Percentiles rank a stretch among this genome's conserved stretches.
Evolutionary conservation across 768 basidiomycete genomes (phyloP).

Genomic region (Rossbeevera mucosa): DNA sequence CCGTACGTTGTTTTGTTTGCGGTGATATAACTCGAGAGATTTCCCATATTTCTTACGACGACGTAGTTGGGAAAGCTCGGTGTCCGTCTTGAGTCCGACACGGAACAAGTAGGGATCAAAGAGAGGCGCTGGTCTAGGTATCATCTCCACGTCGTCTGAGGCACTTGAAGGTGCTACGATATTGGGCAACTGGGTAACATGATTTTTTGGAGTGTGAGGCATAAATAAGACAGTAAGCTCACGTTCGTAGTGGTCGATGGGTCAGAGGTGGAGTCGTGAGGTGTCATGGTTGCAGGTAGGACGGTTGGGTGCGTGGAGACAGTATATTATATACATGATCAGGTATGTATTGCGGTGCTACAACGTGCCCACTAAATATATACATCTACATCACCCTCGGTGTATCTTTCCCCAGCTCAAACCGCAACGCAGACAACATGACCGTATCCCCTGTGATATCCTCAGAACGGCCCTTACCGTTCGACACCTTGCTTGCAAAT

Average conservation of each 20-base stretch:
- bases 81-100: conserved; percentile 55
- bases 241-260: conserved; percentile 11
- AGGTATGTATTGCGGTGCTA: no score
- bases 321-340: no score
- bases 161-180: neutral
- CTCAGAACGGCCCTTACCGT: neutral
- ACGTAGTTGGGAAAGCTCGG: conserved; percentile 58
- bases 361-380: no score
- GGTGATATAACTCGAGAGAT: conserved; percentile 60
- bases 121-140: conserved; percentile 29
- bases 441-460: conserved; percentile 44
- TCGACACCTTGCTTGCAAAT: conserved; percentile 54
- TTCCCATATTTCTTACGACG: conserved; percentile 53
- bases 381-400: conserved; percentile 49
- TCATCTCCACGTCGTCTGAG: conserved; percentile 40
- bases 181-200: neutral
- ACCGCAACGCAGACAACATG: conserved; percentile 59
- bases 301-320: neutral
- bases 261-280: neutral
- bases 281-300: conserved; percentile 4
- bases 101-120: conserved; percentile 67
- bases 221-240: neutral
- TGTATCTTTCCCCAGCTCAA: conserved; percentile 55
- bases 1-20: conserved; percentile 66
- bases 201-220: neutral